Evolutionary conservation across 2,329 filamentous ascomycete genomes (phyloP), one percentile per base, ranked within the genome.

Genomic region (Didymella exigua): DNA sequence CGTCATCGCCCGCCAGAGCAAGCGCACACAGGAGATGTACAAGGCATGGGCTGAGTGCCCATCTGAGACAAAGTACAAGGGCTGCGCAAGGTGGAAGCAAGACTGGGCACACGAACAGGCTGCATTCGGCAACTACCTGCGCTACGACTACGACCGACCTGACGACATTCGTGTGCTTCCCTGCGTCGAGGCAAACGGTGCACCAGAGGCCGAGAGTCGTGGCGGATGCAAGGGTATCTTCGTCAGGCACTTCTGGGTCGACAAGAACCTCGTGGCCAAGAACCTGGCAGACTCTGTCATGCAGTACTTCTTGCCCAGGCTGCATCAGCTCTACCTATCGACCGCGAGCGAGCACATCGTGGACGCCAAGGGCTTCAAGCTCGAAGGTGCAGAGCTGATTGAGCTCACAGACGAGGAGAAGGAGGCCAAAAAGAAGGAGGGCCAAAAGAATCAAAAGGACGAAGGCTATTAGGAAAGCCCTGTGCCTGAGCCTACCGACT

Each of bases 1-100:
- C 54, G 67, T 80, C 49, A 74, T 79, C 49, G 76, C 76, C 1
- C 76, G 78, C 53, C 67, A 73, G 53, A 75, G 69, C 63, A 63
- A 69, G 51, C 62, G 71, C 37, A 75, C 74, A 16, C 70, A 73
- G 23, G 71, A 73, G 29, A 73, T 76, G 66, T 72, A 72, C 64
- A 68, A 70, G 47, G 67, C 70, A 3, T 76, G 74, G 74, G 72
- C 66, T 26, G 69, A 74, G 47, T 76, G 74, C 48, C 73, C 73
- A 11, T 68, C 66, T 1, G 72, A 74, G 47, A 67, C 59, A 3
- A 62, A 64, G 13, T 76, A 75, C 62, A 63, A 59, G 29, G 71
- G 68, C 42, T 76, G 74, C 59, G 65, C 65, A 11, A 56, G 67
- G 10, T 76, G 72, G 73, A 73, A 71, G 49, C 49, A 61, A 7